Evolutionary conservation across 345 rosid genomes (phyloP).

Genomic region (Hirschfeldia incana): DNA sequence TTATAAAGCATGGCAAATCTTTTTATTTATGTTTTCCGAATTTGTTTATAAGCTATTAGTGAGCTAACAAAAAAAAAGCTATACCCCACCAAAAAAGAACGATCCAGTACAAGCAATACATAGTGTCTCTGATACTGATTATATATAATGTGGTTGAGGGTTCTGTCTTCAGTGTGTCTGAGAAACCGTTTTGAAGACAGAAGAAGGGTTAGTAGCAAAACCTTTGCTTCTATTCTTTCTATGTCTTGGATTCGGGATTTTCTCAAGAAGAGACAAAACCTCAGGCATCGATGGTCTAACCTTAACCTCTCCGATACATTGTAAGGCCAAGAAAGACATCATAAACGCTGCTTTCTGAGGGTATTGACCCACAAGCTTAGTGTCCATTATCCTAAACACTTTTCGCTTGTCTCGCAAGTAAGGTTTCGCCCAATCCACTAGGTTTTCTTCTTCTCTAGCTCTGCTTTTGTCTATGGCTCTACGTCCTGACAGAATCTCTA

Average conservation of each 20-base stretch:
- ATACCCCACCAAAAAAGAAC: neutral
- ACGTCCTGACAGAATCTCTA: constrained; percentile 73
- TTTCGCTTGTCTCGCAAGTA: constrained; percentile 61
- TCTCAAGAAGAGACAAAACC: constrained; percentile 54
- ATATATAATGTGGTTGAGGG: neutral
- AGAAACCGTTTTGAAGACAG: constrained; percentile 31
- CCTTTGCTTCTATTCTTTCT: constrained; percentile 35
- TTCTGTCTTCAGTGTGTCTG: neutral
- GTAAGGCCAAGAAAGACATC: constrained; percentile 69
- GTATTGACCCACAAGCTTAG: constrained; percentile 81
- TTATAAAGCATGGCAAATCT: constrained; percentile 12
- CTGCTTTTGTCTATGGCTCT: constrained; percentile 62
- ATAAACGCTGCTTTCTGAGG: constrained; percentile 77
- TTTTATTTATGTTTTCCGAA: neutral
- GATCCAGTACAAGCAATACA: neutral
- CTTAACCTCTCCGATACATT: constrained; percentile 67
- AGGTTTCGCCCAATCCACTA: constrained; percentile 86
- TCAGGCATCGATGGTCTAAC: constrained; percentile 64
- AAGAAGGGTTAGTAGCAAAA: constrained; percentile 20
- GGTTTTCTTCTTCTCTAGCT: constrained; percentile 56
- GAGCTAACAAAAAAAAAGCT: constrained; percentile 24
- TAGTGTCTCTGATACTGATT: neutral
- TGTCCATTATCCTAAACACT: constrained; percentile 81
- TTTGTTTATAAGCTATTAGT: constrained; percentile 3
- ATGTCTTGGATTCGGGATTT: constrained; percentile 29